These are phyloP conservation scores for Priceomyces fermenticarens DNA, from an alignment of 805 yeast species.

Conservation along the genomic window DNA sequence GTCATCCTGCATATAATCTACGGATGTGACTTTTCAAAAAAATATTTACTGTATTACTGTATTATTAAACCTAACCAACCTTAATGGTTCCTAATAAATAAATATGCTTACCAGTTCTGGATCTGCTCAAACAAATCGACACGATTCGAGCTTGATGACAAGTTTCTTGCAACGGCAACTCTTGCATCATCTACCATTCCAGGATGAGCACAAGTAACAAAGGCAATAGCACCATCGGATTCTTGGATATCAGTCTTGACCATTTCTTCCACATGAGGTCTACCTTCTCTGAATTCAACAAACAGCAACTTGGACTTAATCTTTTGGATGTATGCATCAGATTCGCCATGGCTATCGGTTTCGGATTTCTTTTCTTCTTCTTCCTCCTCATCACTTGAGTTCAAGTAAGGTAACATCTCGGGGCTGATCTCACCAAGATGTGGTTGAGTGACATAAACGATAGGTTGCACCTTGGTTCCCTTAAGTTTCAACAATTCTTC, in stretches of 20 bases:
- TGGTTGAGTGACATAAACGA: slow-evolving; percentile 42
- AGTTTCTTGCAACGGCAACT: slow-evolving; percentile 22
- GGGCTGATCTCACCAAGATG: slow-evolving; percentile 4
- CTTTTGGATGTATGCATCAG: slow-evolving; percentile 8
- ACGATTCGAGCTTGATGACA: slow-evolving; percentile 20
- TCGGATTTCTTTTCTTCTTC: slow-evolving; percentile 2
- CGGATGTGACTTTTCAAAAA: too few relatives aligned
- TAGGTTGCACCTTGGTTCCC: slow-evolving; percentile 30
- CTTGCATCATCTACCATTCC: slow-evolving; percentile 37
- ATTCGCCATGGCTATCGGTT: slow-evolving; percentile 12
- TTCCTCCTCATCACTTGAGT: slow-evolving; percentile 4
- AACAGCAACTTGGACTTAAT: slow-evolving; percentile 25
- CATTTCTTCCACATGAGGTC: slow-evolving; percentile 37
- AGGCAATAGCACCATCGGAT: slow-evolving; percentile 39
- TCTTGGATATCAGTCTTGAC: slow-evolving; percentile 34
- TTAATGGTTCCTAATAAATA: not conserved
- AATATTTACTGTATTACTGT: too few relatives aligned
- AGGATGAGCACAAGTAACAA: slow-evolving; percentile 51
- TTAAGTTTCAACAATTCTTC: slow-evolving; percentile 32
- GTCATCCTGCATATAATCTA: too few relatives aligned
- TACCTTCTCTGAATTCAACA: slow-evolving; percentile 43
- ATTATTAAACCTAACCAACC: too few relatives aligned
- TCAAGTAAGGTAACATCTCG: not conserved
- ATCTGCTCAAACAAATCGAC: slow-evolving; percentile 37
- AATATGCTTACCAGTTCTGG: slow-evolving; percentile 28